Evolutionary conservation across 495 filamentous ascomycete genomes (phyloP).

Genomic region (Lasiosphaeriaceae sp.): DNA sequence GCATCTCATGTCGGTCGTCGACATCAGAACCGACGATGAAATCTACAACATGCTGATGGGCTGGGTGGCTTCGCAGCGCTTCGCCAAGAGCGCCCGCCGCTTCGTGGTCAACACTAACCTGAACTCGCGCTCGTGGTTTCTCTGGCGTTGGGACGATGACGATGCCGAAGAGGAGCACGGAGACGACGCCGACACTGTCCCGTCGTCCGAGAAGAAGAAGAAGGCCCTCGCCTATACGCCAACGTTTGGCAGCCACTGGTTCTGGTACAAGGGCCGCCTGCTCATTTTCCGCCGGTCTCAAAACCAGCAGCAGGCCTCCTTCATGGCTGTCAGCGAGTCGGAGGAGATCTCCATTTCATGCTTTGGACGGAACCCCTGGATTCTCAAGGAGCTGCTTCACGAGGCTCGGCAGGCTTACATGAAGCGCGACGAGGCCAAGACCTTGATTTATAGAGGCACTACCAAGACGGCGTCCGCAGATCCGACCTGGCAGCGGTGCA

Average conservation of each 20-base stretch:
- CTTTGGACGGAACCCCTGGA: constrained; percentile 60
- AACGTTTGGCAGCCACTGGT: constrained; percentile 60
- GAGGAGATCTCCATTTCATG: constrained; percentile 63
- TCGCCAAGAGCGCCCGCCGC: constrained; percentile 51
- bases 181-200: constrained; percentile 33
- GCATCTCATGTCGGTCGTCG: constrained; percentile 55
- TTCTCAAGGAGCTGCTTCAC: constrained; percentile 62
- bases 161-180: constrained; percentile 48
- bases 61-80: constrained; percentile 61
- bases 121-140: constrained; percentile 44
- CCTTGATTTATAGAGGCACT: constrained; percentile 61
- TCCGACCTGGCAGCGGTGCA: constrained; percentile 49
- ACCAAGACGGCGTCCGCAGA: constrained; percentile 31
- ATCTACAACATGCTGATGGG: constrained; percentile 67
- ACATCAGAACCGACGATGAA: constrained; percentile 64
- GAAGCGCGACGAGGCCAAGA: constrained; percentile 57
- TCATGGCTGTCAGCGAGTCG: constrained; percentile 33
- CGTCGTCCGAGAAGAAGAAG: constrained; percentile 41
- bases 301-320: constrained; percentile 26
- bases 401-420: constrained; percentile 59
- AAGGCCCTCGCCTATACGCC: constrained; percentile 63
- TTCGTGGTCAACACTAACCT: constrained; percentile 62
- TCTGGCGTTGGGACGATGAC: constrained; percentile 40
- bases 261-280: constrained; percentile 56
- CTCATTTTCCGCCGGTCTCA: constrained; percentile 52